Percentiles rank a stretch among this genome's conserved stretches.
Evolutionary conservation across 768 basidiomycete species (phyloP).

Genomic region (Suillus spraguei): DNA sequence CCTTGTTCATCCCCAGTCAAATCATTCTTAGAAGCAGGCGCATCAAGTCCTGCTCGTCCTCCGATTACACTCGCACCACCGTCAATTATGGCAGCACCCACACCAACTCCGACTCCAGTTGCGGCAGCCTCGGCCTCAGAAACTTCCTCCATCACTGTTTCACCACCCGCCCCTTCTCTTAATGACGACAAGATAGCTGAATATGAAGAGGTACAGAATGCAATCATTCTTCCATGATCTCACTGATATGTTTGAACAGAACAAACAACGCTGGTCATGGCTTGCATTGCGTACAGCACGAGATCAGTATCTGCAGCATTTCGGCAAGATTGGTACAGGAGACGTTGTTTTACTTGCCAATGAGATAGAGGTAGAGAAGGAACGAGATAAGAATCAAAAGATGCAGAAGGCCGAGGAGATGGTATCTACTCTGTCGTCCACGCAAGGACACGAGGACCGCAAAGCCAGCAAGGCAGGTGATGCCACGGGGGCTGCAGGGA

Average conservation of each 20-base stretch:
- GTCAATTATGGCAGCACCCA: constrained; percentile 9
- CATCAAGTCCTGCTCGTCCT: constrained; percentile 27
- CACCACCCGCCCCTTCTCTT: constrained; percentile 27
- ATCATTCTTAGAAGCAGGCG: constrained; percentile 35
- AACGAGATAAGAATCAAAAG: constrained; percentile 35
- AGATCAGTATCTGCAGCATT: constrained; percentile 72
- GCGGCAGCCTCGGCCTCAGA: constrained; percentile 26
- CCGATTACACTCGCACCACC: constrained; percentile 12
- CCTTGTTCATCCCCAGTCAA: constrained; percentile 48
- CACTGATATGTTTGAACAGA: constrained; percentile 44
- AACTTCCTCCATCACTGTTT: constrained; percentile 21
- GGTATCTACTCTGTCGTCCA: constrained; percentile 14
- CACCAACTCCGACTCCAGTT: constrained; percentile 14
- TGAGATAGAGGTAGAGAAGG: constrained; percentile 39
- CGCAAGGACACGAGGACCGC: constrained; percentile 34
- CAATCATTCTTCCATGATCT: constrained; percentile 12
- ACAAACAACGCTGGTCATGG: constrained; percentile 80
- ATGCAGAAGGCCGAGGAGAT: constrained; percentile 28
- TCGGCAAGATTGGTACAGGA: constrained; percentile 81
- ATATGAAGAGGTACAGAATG: constrained; percentile 59
- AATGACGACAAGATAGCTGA: constrained; percentile 54
- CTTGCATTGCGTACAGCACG: constrained; percentile 77
- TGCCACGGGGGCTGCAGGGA: constrained; percentile 20
- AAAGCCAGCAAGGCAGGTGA: constrained; percentile 25
- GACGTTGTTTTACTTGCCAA: constrained; percentile 56